phyloP scores from a whole-genome alignment of 495 filamentous ascomycete species.

The Massariosphaeria phaeospora region DNA sequence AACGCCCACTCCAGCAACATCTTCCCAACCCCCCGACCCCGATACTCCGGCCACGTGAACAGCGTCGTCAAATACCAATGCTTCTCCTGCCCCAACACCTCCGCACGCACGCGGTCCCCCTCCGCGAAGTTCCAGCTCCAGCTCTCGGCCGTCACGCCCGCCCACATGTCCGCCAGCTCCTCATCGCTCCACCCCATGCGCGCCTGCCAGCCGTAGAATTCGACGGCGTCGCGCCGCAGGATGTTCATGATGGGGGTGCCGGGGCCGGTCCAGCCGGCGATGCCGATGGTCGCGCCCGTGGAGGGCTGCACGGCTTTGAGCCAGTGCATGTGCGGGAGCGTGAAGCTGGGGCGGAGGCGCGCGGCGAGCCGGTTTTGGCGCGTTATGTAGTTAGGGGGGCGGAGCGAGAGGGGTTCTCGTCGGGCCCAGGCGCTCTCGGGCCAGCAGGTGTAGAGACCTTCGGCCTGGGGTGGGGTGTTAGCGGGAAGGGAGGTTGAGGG shows the following conservation, averaged over 20 bases:
- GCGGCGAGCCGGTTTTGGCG: conserved; percentile 9
- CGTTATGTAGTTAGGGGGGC: conserved; percentile 5
- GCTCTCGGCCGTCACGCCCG: background rate
- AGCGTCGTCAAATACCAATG: conserved; percentile 24
- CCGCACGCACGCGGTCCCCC: background rate
- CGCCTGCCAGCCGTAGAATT: conserved; percentile 9
- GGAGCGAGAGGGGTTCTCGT: conserved; percentile 10
- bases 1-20: background rate
- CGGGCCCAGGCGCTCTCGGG: conserved; percentile 1
- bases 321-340: conserved; percentile 10
- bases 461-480: background rate
- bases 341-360: conserved; percentile 15
- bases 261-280: conserved; percentile 18
- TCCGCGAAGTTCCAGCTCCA: conserved; percentile 6
- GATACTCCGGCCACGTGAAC: conserved; percentile 16
- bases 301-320: conserved; percentile 14
- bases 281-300: conserved; percentile 1
- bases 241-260: conserved; percentile 9
- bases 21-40: conserved; percentile 18
- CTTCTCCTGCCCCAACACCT: conserved; percentile 9
- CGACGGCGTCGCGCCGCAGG: conserved; percentile 4
- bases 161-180: conserved; percentile 18
- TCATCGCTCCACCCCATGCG: conserved; percentile 7
- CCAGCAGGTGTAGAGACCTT: conserved; percentile 15
- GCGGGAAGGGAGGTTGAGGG: background rate